A percentile compares a stretch with the other conserved stretches of the same genome.
These are phyloP conservation scores for Neurospora sp. DNA, from an alignment of 495 filamentous ascomycete genomes.

Conservation along the genomic window DNA sequence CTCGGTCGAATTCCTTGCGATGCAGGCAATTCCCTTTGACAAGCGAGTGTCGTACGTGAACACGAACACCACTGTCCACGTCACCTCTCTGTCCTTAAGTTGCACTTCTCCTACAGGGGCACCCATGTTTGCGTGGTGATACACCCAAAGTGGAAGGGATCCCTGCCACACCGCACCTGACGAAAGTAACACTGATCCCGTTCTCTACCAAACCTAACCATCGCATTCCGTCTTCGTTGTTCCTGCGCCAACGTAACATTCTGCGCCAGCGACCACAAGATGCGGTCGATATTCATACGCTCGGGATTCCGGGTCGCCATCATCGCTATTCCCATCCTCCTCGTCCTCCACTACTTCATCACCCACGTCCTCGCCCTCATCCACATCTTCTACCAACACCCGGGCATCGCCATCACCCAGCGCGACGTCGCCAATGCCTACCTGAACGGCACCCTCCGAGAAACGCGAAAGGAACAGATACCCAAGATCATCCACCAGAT, in stretches of 20 bases:
- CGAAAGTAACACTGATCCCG: background rate
- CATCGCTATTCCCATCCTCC: slow-evolving; percentile 4
- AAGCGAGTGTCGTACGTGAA: background rate
- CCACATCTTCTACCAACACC: slow-evolving; percentile 18
- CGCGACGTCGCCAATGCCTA: slow-evolving; percentile 7
- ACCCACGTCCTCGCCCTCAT: slow-evolving; percentile 13
- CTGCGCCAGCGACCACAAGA: background rate
- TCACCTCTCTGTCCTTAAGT: background rate
- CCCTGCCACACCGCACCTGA: background rate
- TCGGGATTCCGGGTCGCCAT: slow-evolving; percentile 8
- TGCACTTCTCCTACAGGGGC: background rate
- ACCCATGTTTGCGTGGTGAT: background rate
- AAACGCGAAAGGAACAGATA: slow-evolving; percentile 4
- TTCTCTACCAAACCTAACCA: background rate
- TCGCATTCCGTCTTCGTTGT: background rate
- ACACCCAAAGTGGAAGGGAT: background rate
- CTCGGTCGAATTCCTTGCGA: background rate
- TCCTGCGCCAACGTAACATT: background rate
- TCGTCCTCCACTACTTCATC: slow-evolving; percentile 3
- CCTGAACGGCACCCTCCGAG: background rate
- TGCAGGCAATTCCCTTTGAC: background rate
- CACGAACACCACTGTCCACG: background rate
- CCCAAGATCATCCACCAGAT: slow-evolving; percentile 91
- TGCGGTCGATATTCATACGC: background rate
- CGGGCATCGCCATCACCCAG: slow-evolving; percentile 18